phyloP scores from a whole-genome alignment of 345 rosid genomes.

The Salix exigua region DNA sequence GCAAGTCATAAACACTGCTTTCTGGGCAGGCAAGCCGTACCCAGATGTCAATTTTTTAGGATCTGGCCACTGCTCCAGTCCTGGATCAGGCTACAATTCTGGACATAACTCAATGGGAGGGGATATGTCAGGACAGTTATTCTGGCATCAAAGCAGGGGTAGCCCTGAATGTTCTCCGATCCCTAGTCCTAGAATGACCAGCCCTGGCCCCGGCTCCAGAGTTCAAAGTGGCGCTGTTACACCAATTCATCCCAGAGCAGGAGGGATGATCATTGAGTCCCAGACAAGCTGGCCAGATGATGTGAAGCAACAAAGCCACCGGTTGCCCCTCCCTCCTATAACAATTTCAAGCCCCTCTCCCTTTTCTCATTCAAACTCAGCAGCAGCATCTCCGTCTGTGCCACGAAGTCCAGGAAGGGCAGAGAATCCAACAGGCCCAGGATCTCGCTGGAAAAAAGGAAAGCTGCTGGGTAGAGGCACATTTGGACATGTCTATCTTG shows the following conservation, averaged over 20 bases:
- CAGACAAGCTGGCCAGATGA: conserved; percentile 71
- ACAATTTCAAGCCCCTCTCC: conserved; percentile 65
- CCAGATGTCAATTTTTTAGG: conserved; percentile 67
- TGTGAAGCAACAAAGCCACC: conserved; percentile 80
- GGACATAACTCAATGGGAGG: conserved; percentile 96
- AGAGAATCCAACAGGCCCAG: conserved; percentile 65
- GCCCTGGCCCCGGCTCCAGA: conserved; percentile 97
- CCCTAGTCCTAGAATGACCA: conserved; percentile 94
- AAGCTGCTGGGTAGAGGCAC: conserved; percentile 75
- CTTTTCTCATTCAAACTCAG: conserved; percentile 81
- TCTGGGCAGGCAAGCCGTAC: conserved; percentile 65
- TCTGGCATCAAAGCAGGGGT: conserved; percentile 92
- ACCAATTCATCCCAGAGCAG: conserved; percentile 90
- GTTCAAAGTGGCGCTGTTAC: conserved; percentile 98
- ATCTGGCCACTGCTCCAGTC: conserved; percentile 98
- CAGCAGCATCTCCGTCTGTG: conserved; percentile 89
- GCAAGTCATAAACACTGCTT: conserved; percentile 59
- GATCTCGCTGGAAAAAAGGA: conserved; percentile 73
- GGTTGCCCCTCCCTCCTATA: conserved; percentile 85
- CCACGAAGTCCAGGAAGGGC: conserved; percentile 92
- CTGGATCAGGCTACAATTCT: conserved; percentile 93
- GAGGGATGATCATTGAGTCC: conserved; percentile 63
- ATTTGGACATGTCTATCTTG: conserved; percentile 74
- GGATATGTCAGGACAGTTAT: conserved; percentile 76
- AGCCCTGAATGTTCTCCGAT: conserved; percentile 95